Evolutionary conservation across 164 flowering plant species (phyloP).

Genomic region (Brasenia schreberi): DNA sequence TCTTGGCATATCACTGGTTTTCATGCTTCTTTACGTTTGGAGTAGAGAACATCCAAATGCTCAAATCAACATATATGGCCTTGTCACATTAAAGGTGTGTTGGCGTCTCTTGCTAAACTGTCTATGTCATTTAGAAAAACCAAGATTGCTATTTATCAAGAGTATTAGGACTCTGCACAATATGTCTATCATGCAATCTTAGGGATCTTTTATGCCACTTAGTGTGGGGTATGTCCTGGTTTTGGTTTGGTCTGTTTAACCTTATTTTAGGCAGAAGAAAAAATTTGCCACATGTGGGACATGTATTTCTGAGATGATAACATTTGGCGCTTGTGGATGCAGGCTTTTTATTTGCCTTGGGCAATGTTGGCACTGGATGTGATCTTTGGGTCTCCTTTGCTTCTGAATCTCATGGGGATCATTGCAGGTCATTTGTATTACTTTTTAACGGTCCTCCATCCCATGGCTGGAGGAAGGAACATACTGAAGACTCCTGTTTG

Average conservation of each 20-base stretch:
- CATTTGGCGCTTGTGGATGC: slow-evolving; percentile 8
- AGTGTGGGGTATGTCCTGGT: background rate
- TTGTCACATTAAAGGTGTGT: slow-evolving; percentile 37
- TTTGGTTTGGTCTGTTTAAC: background rate
- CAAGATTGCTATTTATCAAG: too few species aligned
- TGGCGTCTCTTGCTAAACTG: too few species aligned
- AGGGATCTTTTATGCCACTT: background rate
- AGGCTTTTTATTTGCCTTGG: slow-evolving; percentile 99
- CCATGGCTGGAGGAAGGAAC: slow-evolving; percentile 74
- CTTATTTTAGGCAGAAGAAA: background rate
- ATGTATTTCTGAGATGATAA: background rate
- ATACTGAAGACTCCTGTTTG: slow-evolving; percentile 68
- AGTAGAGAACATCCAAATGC: slow-evolving; percentile 48
- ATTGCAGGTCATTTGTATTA: slow-evolving; percentile 91
- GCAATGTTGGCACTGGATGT: slow-evolving; percentile 93
- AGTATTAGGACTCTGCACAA: too few species aligned
- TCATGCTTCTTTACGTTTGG: slow-evolving; percentile 52
- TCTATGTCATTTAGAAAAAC: too few species aligned
- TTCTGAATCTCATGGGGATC: slow-evolving; percentile 81
- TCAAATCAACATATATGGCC: slow-evolving; percentile 28
- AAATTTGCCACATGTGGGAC: too few species aligned
- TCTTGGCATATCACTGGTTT: slow-evolving; percentile 38
- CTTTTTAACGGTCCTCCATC: slow-evolving; percentile 87
- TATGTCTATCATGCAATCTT: too few species aligned
- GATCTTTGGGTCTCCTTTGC: slow-evolving; percentile 66